Conservation (phyloP, 2,329 filamentous ascomycete species). For the Cladophialophora carrionii region DNA sequence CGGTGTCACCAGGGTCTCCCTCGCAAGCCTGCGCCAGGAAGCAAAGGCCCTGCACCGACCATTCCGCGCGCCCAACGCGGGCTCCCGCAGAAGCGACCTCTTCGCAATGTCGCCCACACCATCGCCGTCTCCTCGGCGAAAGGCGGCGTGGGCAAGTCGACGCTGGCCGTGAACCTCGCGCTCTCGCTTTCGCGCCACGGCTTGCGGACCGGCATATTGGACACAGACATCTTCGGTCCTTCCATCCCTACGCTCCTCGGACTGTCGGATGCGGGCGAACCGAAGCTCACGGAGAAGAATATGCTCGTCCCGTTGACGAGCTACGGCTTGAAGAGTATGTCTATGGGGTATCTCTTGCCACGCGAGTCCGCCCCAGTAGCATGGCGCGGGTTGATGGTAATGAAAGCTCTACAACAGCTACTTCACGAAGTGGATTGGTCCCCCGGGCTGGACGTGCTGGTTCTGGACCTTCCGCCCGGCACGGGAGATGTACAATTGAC, state of each 20-base stretch:
- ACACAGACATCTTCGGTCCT: conserved; percentile 95
- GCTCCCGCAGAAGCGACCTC: conserved; percentile 77
- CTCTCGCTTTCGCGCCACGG: conserved; percentile 82
- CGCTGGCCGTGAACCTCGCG: conserved; percentile 84
- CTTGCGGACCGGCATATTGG: conserved; percentile 81
- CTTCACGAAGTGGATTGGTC: conserved; percentile 87
- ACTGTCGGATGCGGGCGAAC: conserved; percentile 54
- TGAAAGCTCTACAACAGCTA: conserved; percentile 94
- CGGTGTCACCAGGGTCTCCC: conserved; percentile 72
- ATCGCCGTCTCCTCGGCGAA: conserved; percentile 97
- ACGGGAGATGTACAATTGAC: conserved; percentile 95
- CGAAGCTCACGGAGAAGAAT: conserved; percentile 51
- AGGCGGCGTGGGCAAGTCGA: conserved; percentile 97
- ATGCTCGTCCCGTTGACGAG: conserved; percentile 85
- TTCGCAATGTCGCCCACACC: conserved; percentile 84
- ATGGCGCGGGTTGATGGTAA: conserved; percentile 96
- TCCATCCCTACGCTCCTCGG: conserved; percentile 90
- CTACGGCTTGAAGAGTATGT: conserved; percentile 97
- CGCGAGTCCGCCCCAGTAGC: conserved; percentile 78
- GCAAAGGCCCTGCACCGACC: conserved; percentile 54
- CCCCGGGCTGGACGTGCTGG: conserved; percentile 71
- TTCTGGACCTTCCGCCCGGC: conserved; percentile 89
- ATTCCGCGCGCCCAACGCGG: conserved; percentile 78
- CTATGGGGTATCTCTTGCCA: conserved; percentile 87
- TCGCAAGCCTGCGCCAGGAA: conserved; percentile 52